Evolutionary conservation across 441 rosid genomes (phyloP).

Genomic region (Rhodomyrtus psidioides): DNA sequence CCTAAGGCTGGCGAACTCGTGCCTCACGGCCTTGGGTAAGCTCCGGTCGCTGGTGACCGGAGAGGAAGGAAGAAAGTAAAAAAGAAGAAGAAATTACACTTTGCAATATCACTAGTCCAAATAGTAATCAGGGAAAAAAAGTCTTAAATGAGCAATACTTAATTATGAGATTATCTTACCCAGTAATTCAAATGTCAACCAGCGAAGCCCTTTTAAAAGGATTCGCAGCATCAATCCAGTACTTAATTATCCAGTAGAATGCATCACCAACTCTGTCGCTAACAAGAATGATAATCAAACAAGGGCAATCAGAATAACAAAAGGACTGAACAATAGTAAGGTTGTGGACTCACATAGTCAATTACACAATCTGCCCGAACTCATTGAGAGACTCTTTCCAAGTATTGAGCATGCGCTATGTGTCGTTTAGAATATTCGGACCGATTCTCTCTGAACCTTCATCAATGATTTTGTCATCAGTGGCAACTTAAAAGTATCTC

Average conservation of each 20-base stretch:
- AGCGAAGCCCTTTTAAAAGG: background rate
- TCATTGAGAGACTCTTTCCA: background rate
- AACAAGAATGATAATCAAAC: background rate
- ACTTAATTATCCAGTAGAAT: background rate
- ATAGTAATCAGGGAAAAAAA: background rate
- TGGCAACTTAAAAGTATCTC: too few species aligned
- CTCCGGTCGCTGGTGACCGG: too few species aligned
- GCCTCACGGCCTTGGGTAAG: too few species aligned
- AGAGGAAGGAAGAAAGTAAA: too few species aligned
- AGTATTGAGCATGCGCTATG: background rate
- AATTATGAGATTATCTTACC: background rate
- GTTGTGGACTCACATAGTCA: background rate
- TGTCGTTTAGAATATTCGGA: too few species aligned
- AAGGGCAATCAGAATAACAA: background rate
- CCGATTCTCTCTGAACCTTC: too few species aligned
- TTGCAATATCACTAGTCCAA: background rate
- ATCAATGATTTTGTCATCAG: too few species aligned
- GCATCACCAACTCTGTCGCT: background rate
- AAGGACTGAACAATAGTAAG: background rate
- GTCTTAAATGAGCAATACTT: background rate
- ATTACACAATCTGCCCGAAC: background rate
- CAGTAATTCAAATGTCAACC: background rate
- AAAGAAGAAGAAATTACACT: background rate
- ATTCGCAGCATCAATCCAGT: background rate
- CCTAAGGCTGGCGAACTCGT: too few species aligned